These are phyloP conservation scores for Fomitopsis serialis DNA, from an alignment of 768 basidiomycete species.

Conservation along the genomic window DNA sequence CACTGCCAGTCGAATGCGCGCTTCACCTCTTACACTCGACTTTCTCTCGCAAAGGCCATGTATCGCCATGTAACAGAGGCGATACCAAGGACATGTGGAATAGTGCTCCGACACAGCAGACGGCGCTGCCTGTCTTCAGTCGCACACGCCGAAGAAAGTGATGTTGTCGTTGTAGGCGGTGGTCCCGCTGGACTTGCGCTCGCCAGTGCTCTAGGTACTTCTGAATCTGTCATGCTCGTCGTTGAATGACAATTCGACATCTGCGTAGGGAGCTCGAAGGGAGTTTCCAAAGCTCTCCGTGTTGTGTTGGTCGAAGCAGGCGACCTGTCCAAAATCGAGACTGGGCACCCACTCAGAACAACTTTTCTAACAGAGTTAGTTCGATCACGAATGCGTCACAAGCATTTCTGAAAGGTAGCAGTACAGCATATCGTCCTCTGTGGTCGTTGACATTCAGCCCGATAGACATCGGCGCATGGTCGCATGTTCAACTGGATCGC, in stretches of 20 bases:
- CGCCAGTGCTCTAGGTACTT: constrained; percentile 78
- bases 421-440: too few relatives aligned
- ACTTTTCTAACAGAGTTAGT: constrained; percentile 81
- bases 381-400: constrained; percentile 78
- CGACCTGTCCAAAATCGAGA: constrained; percentile 59
- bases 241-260: neutral
- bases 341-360: constrained; percentile 54
- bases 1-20: neutral
- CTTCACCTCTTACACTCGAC: neutral
- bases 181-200: constrained; percentile 90
- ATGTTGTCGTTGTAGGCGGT: constrained; percentile 92
- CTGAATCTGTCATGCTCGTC: neutral
- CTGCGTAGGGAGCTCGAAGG: constrained; percentile 47
- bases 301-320: constrained; percentile 81
- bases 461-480: constrained; percentile 85
- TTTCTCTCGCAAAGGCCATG: neutral
- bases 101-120: neutral
- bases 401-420: constrained; percentile 61
- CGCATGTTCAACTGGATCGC: constrained; percentile 58
- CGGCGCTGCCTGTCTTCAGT: neutral
- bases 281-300: constrained; percentile 45
- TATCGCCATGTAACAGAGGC: neutral
- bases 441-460: too few relatives aligned
- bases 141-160: constrained; percentile 43
- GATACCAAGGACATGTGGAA: neutral